phyloP scores from a whole-genome alignment of 2,329 filamentous ascomycete genomes.

The Ascochyta pisi region DNA sequence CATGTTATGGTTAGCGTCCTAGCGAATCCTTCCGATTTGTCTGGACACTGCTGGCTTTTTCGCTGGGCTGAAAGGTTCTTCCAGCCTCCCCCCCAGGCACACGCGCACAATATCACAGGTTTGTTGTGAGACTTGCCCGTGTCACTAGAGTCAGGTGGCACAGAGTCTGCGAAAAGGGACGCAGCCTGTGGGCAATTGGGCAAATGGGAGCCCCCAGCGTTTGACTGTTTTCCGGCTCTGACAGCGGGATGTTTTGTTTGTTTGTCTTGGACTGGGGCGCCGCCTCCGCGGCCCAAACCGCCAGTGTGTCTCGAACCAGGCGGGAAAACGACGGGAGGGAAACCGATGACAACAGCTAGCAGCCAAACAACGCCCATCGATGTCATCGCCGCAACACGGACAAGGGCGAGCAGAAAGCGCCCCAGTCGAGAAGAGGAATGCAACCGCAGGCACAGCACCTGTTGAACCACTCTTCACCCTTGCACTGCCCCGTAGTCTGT shows the following conservation, averaged over 20 bases:
- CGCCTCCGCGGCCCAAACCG: slow-evolving; percentile 4
- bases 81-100: slow-evolving; percentile 29
- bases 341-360: slow-evolving; percentile 21
- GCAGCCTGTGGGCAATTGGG: slow-evolving; percentile 17
- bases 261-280: slow-evolving; percentile 13
- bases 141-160: slow-evolving; percentile 9
- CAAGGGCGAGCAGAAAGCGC: slow-evolving; percentile 25
- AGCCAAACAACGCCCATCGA: slow-evolving; percentile 23
- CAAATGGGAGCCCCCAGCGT: slow-evolving; percentile 21
- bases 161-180: slow-evolving; percentile 16
- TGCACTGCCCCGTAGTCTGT: slow-evolving; percentile 34
- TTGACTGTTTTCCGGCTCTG: slow-evolving; percentile 22
- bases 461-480: slow-evolving; percentile 23
- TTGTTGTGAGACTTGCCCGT: slow-evolving; percentile 6
- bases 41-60: slow-evolving; percentile 28
- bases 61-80: slow-evolving; percentile 25
- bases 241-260: slow-evolving; percentile 35
- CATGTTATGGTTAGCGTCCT: slow-evolving; percentile 27
- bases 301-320: slow-evolving; percentile 11
- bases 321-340: slow-evolving; percentile 22
- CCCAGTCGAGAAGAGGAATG: slow-evolving; percentile 25
- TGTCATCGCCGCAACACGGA: slow-evolving; percentile 31
- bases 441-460: slow-evolving; percentile 19
- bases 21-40: slow-evolving; percentile 36
- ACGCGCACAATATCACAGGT: slow-evolving; percentile 19